Conservation (phyloP, 345 rosid genomes). For the Lepidium sativum region DNA sequence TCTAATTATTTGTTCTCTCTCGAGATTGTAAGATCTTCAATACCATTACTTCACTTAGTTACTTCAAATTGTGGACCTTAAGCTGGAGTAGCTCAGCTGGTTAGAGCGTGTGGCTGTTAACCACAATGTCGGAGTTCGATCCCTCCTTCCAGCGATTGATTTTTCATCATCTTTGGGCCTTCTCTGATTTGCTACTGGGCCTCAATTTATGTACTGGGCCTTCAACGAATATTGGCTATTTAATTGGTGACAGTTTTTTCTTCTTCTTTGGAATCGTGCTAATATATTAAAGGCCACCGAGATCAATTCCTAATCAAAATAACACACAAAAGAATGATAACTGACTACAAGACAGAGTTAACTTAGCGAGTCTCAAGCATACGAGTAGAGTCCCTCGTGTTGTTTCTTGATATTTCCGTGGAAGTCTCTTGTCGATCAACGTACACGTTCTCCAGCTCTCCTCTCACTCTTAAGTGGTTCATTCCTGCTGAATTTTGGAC, state of each 20-base stretch:
- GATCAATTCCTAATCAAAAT: not conserved
- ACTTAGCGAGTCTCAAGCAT: constrained; percentile 9
- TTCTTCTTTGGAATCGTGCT: too few relatives aligned
- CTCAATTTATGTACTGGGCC: too few relatives aligned
- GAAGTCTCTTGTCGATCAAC: constrained; percentile 36
- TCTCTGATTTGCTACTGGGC: too few relatives aligned
- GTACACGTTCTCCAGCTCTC: constrained; percentile 46
- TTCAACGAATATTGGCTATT: too few relatives aligned
- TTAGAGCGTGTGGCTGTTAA: too few relatives aligned
- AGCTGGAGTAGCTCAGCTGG: constrained; percentile 8
- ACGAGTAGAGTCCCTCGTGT: constrained; percentile 32
- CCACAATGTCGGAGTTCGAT: not conserved
- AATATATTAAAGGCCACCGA: not conserved
- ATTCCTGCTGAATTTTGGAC: constrained; percentile 21
- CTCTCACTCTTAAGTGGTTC: constrained; percentile 24
- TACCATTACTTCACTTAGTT: too few relatives aligned
- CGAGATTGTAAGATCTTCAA: too few relatives aligned
- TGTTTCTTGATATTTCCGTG: constrained; percentile 27
- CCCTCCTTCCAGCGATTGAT: not conserved
- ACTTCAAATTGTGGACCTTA: too few relatives aligned
- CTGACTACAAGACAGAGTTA: not conserved
- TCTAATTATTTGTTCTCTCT: too few relatives aligned
- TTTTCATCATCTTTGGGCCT: too few relatives aligned
- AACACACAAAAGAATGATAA: not conserved
- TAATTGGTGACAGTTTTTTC: too few relatives aligned